Evolutionary conservation across 805 yeast species (phyloP), one percentile per base, ranked within the genome.

Genomic region (Zygosaccharomyces kombuchaensis): DNA sequence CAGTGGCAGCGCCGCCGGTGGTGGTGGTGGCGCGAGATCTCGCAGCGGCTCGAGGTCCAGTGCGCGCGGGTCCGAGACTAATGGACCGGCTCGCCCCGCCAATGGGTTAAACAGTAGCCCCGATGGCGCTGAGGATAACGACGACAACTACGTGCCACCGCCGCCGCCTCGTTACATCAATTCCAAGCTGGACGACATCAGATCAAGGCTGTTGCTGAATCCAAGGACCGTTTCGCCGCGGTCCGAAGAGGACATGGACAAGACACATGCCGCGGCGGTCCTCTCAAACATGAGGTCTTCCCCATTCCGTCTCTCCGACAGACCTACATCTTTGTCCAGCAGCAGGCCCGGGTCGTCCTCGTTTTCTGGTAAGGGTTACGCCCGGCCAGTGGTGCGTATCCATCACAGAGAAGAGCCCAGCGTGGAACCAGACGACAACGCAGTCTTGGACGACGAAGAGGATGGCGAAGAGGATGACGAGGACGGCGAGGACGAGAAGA

Each of bases 211-310:
- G 17, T 41, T 64, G 9, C 45, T 55, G 30, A 59, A 56, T 38
- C 64, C 66, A 14, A 48, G 54, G 39, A 29, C 51, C 1, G 42
- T 47, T n/a, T 34, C 58, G 1, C 42, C 44, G 31, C 40, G 49
- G 36, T 31, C 51, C 2, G 55, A 50, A 27, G 60, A 57, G 13
- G 65, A 61, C 37, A 46, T 60, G 40, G 67, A 61, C 13, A 54
- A 55, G 10, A 67, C 68, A 4, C 51, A 54, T 14, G 68, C 68
- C 1, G 68, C 66, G 4, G 65, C 62, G 1, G 66, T 62, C 2
- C 43, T 64, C 25, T 63, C 67, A 2, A 61, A 55, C 34, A 57
- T 64, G 64, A 55, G 67, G 44, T 64, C 68, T 9, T 62, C 68
- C 2, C 68, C 68, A 4, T 62, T 55, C 37, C 52, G 48, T 38